phyloP scores from a whole-genome alignment of 495 filamentous ascomycete species.

The Talaromyces ruber region DNA sequence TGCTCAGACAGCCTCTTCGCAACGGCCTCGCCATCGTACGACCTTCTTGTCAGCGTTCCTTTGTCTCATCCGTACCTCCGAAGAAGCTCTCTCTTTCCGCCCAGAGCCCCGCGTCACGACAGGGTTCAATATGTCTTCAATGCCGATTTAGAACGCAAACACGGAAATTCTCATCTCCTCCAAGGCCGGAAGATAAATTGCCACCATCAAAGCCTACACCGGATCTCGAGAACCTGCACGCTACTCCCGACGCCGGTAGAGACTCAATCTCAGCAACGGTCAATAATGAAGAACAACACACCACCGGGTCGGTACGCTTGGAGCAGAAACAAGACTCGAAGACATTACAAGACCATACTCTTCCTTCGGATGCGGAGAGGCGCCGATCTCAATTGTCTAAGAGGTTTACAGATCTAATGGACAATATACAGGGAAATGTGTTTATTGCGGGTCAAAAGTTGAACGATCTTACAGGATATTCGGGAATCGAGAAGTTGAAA shows the following conservation, averaged over 20 bases:
- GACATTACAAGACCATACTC: slow-evolving; percentile 17
- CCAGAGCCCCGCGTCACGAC: slow-evolving; percentile 10
- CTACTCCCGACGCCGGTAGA: neutral
- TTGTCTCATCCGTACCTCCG: neutral
- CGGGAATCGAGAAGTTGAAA: slow-evolving; percentile 82
- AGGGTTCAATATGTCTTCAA: slow-evolving; percentile 29
- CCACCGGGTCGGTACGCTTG: slow-evolving; percentile 8
- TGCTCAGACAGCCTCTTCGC: slow-evolving; percentile 32
- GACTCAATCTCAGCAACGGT: slow-evolving; percentile 17
- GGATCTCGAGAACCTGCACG: neutral
- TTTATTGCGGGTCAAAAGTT: slow-evolving; percentile 79
- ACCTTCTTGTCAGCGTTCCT: neutral
- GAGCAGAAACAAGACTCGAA: neutral
- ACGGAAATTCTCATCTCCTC: slow-evolving; percentile 9
- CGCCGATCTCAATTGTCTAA: slow-evolving; percentile 65
- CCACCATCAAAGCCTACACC: neutral
- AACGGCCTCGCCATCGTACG: slow-evolving; percentile 9
- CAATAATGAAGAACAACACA: neutral
- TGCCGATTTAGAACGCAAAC: slow-evolving; percentile 29
- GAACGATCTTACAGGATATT: slow-evolving; percentile 92
- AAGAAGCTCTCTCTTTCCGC: neutral
- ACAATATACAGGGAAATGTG: slow-evolving; percentile 75
- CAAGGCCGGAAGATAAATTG: slow-evolving; percentile 11
- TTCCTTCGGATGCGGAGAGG: slow-evolving; percentile 72
- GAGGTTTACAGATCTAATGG: slow-evolving; percentile 72